Conservation (phyloP, 805 yeast genomes). For the Sugiyamaella qingdaonensis region DNA sequence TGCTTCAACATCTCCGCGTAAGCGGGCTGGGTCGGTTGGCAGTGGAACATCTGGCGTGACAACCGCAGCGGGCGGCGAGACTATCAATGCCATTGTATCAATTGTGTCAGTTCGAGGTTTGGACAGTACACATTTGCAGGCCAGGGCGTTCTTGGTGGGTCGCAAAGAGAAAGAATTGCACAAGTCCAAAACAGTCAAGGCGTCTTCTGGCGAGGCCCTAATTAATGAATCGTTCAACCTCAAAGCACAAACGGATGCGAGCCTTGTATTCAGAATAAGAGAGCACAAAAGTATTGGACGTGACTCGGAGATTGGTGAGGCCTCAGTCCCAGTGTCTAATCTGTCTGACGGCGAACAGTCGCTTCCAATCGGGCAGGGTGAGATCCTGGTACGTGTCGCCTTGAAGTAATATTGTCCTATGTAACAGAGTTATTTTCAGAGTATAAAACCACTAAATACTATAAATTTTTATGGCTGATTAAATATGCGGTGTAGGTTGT, state of each 20-base stretch:
- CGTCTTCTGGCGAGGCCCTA: conserved; percentile 39
- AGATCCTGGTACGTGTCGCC: conserved; percentile 9
- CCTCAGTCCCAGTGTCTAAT: conserved; percentile 36
- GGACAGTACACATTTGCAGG: conserved; percentile 36
- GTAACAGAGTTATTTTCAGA: background rate
- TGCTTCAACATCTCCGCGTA: conserved; percentile 14
- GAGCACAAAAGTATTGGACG: conserved; percentile 73
- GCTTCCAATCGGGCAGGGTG: conserved; percentile 13
- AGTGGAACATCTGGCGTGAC: conserved; percentile 16
- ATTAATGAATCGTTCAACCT: conserved; percentile 59
- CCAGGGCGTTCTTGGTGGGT: conserved; percentile 42
- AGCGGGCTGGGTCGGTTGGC: conserved; percentile 17
- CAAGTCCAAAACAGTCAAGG: conserved; percentile 59
- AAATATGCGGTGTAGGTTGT: background rate
- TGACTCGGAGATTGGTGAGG: conserved; percentile 58
- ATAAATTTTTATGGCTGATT: background rate
- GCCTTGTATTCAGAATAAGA: conserved; percentile 54
- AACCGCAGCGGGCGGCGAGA: conserved; percentile 15
- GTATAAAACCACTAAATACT: background rate
- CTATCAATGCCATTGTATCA: conserved; percentile 19
- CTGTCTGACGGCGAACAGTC: conserved; percentile 13
- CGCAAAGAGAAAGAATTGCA: conserved; percentile 52
- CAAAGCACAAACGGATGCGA: conserved; percentile 59
- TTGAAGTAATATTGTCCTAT: background rate
- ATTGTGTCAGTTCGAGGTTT: conserved; percentile 24